Evolutionary conservation across 352 stramenopile genomes (phyloP).

Genomic region (Phytophthora boehmeriae): DNA sequence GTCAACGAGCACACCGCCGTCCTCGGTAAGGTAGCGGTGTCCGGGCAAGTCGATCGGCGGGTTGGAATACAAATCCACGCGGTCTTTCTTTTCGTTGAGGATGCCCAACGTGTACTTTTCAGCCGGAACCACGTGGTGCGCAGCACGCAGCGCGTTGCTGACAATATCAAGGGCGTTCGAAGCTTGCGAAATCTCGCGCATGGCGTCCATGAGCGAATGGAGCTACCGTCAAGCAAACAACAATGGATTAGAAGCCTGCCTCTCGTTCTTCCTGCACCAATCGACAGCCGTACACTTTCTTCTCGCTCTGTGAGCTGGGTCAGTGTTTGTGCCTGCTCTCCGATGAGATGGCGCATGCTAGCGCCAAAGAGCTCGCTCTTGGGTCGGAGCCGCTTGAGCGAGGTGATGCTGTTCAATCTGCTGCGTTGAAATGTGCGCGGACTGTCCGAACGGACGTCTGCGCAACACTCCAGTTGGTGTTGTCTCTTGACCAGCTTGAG

Average conservation of each 20-base stretch:
- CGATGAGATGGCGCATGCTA: slow-evolving; percentile 62
- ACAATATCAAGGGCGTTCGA: slow-evolving; percentile 61
- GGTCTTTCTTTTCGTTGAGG: slow-evolving; percentile 67
- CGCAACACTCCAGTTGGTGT: slow-evolving; percentile 59
- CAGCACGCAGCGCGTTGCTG: slow-evolving; percentile 53
- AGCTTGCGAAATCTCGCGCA: slow-evolving; percentile 62
- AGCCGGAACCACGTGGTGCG: slow-evolving; percentile 50
- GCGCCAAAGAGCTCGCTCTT: slow-evolving; percentile 50
- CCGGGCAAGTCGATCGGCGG: slow-evolving; percentile 48
- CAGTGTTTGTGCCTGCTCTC: slow-evolving; percentile 54
- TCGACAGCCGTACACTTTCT: slow-evolving; percentile 42
- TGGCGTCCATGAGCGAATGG: slow-evolving; percentile 64
- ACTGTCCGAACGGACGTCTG: slow-evolving; percentile 31
- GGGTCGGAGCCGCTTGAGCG: slow-evolving; percentile 45
- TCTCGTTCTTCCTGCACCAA: neutral
- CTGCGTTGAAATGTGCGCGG: slow-evolving; percentile 11
- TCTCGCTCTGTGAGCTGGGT: slow-evolving; percentile 54
- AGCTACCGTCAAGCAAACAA: slow-evolving; percentile 36
- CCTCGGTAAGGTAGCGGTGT: slow-evolving; percentile 55
- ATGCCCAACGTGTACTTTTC: slow-evolving; percentile 69
- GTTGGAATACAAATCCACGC: slow-evolving; percentile 69
- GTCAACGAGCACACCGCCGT: slow-evolving; percentile 57
- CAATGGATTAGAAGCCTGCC: slow-evolving; percentile 4
- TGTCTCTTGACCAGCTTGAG: slow-evolving; percentile 51
- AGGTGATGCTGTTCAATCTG: slow-evolving; percentile 8